A percentile compares a stretch with the other conserved stretches of the same genome.
Evolutionary conservation across 345 rosid species (phyloP).

Genomic region (Carallia pectinifolia): DNA sequence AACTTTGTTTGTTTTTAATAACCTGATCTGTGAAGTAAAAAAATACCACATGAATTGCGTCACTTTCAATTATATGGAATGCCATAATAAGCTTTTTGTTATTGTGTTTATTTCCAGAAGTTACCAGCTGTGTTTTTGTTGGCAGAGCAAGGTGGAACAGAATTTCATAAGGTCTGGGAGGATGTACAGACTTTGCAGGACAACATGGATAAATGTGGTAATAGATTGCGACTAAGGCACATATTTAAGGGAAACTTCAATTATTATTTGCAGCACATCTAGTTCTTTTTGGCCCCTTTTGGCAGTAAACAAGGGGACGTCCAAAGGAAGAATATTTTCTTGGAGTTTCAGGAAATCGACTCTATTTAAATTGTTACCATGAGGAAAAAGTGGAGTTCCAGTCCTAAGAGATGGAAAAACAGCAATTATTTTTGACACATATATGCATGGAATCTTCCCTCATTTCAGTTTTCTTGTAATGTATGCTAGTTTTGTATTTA

Average conservation of each 20-base stretch:
- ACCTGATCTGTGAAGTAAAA: neutral
- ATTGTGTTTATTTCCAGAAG: neutral
- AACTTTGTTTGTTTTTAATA: constrained; percentile 4
- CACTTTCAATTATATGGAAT: neutral
- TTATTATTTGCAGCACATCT: neutral
- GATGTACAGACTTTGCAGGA: constrained; percentile 21
- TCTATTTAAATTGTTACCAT: no score
- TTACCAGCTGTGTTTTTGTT: constrained; percentile 15
- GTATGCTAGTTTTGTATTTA: no score
- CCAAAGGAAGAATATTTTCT: no score
- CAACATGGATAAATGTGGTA: constrained; percentile 17
- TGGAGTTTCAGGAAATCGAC: no score
- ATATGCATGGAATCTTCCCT: no score
- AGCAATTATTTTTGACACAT: no score
- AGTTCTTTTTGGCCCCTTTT: no score
- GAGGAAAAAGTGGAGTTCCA: no score
- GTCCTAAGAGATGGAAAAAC: no score
- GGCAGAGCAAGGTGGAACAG: constrained; percentile 28
- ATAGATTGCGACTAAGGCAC: constrained; percentile 26
- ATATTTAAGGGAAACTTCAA: neutral
- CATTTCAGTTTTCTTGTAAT: no score
- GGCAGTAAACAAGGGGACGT: no score
- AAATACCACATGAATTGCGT: neutral
- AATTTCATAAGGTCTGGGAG: constrained; percentile 23
- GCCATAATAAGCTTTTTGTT: neutral